Base-by-base conservation (phyloP, 139 green algal genomes). In the Astrephomene gubernaculifera region DNA sequence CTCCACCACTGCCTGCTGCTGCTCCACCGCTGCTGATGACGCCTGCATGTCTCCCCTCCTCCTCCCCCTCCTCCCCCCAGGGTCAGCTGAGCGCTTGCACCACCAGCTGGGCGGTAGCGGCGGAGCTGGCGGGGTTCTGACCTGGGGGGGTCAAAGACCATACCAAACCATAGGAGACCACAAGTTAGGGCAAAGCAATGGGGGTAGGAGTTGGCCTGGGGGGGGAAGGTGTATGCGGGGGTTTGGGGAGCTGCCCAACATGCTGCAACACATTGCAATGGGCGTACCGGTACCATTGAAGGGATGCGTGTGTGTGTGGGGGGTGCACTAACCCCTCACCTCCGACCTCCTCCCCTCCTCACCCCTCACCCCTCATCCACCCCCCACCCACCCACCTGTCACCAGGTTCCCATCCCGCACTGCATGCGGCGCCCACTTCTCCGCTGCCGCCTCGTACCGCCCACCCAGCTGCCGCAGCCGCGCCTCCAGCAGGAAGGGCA, bases 401-500 rank as follows among this genome's bases (percentile, higher is more conserved):
- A 91, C 76, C 31, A 93, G 83, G 41, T 82, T 87, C 52, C 81
- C 81, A 31, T 93, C 89, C 5, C 5, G 25, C 35, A 91, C 81
- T 0, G 83, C 83, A 29, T 65, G 49, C 14, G 49, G 25, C 61
- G 35, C 19, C 89, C 89, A 93, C 49, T 86, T 75, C 0, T 79
- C 54, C 22, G 43, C 38, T 10, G 52, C 44, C 21, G 22, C 24
- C 45, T 72, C 44, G n/a, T 83, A 87, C 17, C 57, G 0, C 0
- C 35, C 84, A 17, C 87, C 87, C 49, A 86, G 35, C 71, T 89
- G 84, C 29, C 45, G 69, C 8, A 93, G 83, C 44, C n/a, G 52
- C n/a, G 82, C 79, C 57, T 91, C 87, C 9, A 91, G 83, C 63
- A 87, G 35, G 83, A 86, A 89, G 22, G 79, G 71, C 8, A 89